Base-by-base conservation (phyloP, 108 stramenopile species). In the Parietichytrium sp. region DNA sequence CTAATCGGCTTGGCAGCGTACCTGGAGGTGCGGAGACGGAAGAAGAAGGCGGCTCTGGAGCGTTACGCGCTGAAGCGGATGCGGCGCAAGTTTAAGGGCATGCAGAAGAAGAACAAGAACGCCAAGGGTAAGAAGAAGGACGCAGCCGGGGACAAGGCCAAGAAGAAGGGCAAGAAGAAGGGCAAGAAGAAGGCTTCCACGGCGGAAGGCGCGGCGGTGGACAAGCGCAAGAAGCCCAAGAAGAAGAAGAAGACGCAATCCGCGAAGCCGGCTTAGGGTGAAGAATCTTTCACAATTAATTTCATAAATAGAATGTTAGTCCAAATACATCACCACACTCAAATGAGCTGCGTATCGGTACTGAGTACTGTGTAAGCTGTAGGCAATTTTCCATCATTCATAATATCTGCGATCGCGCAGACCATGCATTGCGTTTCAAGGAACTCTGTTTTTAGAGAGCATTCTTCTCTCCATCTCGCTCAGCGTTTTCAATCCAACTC, bases 81-180 rank as follows among this genome's bases (percentile, higher is more conserved):
- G 85, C 82, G 89, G 18, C 79, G 92, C 42, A 90, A 90, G 87
- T 92, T 92, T 83, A 92, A 92, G 87, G 83, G 85, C 52, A 72
- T 72, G 61, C 61, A 72, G 29, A 61, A 78, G 18, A 27, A 30
- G 16, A 77, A 61, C 38, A 79, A 83, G 29, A 79, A 83, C 26
- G 47, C 20, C 10, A 83, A 79, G 50, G 30, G 31, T 2, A 82
- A 82, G 55, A 49, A 52, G 52, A 47, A 81, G 52, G n/a, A n/a
- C n/a, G n/a, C n/a, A n/a, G n/a, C n/a, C n/a, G 23, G 16, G 18
- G 47, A 53, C 29, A 47, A 54, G 49, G 26, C 12, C 47, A 52
- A 25, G 16, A 45, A 61, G 81, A 45, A 33, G 54, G 29, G 13
- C 18, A 79, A 79, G 54, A 83, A 79, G 79, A 61, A 50, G 61